These are phyloP conservation scores for Xanthoconium separans DNA, from an alignment of 1,284 basidiomycete genomes.

Conservation along the genomic window DNA sequence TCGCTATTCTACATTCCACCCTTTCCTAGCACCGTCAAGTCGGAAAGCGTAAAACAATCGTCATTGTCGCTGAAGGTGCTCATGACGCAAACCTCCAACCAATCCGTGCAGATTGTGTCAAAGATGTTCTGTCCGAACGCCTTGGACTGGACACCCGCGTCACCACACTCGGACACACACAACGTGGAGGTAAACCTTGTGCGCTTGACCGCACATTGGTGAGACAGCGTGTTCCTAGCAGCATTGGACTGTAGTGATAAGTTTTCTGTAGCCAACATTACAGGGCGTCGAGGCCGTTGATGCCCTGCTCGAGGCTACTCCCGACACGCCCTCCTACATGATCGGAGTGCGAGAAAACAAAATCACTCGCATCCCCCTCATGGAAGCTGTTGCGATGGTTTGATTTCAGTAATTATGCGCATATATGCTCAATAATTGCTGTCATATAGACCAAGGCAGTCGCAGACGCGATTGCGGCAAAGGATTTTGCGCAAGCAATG, in stretches of 20 bases:
- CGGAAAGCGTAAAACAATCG: slow-evolving; percentile 97
- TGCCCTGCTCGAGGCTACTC: slow-evolving; percentile 86
- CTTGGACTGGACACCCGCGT: slow-evolving; percentile 82
- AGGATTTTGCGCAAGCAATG: slow-evolving; percentile 82
- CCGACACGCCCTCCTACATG: slow-evolving; percentile 94
- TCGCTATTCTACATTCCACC: background rate
- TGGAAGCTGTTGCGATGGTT: slow-evolving; percentile 90
- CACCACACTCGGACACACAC: slow-evolving; percentile 96
- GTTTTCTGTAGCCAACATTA: slow-evolving; percentile 71
- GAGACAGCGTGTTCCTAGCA: slow-evolving; percentile 19
- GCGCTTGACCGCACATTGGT: slow-evolving; percentile 93
- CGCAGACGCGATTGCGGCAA: slow-evolving; percentile 77
- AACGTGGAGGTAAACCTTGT: slow-evolving; percentile 91
- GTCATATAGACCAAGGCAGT: slow-evolving; percentile 77
- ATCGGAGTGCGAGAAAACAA: slow-evolving; percentile 97
- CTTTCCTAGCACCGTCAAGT: slow-evolving; percentile 76
- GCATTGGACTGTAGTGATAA: background rate
- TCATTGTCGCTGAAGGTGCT: slow-evolving; percentile 97
- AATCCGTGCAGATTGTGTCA: slow-evolving; percentile 90
- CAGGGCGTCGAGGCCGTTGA: slow-evolving; percentile 95
- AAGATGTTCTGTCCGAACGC: slow-evolving; percentile 70
- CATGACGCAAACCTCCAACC: slow-evolving; percentile 82
- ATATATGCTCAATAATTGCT: slow-evolving; percentile 8
- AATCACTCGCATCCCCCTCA: slow-evolving; percentile 86
- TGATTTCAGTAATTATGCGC: slow-evolving; percentile 5